Percentiles rank a stretch among this genome's conserved stretches.
Conservation (phyloP, 495 filamentous ascomycete species). For the Aspergillus cavernicola region DNA sequence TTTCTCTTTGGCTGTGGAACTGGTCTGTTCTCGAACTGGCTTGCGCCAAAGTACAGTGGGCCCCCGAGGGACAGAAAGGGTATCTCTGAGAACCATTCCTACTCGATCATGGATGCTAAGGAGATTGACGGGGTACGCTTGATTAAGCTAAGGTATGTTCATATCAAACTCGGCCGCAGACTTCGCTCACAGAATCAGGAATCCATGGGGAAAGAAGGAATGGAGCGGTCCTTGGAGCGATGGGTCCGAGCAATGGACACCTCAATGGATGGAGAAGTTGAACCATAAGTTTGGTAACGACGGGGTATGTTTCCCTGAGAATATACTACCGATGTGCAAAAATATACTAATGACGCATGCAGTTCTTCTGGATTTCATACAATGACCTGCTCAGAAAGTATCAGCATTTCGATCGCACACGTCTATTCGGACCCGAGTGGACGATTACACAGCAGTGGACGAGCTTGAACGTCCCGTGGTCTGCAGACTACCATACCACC, state of each 20-base stretch:
- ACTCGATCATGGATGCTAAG: slow-evolving; percentile 79
- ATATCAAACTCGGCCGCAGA: background rate
- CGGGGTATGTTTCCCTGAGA: slow-evolving; percentile 59
- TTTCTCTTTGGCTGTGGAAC: slow-evolving; percentile 85
- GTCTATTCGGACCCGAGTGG: slow-evolving; percentile 86
- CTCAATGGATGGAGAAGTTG: slow-evolving; percentile 78
- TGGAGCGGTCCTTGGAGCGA: slow-evolving; percentile 85
- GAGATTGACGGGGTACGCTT: slow-evolving; percentile 74
- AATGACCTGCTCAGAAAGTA: slow-evolving; percentile 82
- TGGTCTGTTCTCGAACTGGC: slow-evolving; percentile 57
- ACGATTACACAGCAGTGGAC: slow-evolving; percentile 82
- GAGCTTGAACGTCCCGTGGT: slow-evolving; percentile 79
- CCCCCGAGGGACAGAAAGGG: slow-evolving; percentile 58
- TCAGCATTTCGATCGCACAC: slow-evolving; percentile 76
- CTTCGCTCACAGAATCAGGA: slow-evolving; percentile 41
- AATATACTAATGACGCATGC: background rate
- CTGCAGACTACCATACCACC: slow-evolving; percentile 76
- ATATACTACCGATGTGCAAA: no score
- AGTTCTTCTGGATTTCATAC: slow-evolving; percentile 71
- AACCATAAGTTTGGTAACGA: slow-evolving; percentile 86
- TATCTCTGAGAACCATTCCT: slow-evolving; percentile 78
- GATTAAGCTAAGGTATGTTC: slow-evolving; percentile 58
- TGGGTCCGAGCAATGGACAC: slow-evolving; percentile 87
- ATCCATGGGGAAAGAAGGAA: slow-evolving; percentile 85
- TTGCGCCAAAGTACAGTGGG: slow-evolving; percentile 37